Evolutionary conservation across 805 yeast genomes (phyloP).

Genomic region (Lipomyces sp.): DNA sequence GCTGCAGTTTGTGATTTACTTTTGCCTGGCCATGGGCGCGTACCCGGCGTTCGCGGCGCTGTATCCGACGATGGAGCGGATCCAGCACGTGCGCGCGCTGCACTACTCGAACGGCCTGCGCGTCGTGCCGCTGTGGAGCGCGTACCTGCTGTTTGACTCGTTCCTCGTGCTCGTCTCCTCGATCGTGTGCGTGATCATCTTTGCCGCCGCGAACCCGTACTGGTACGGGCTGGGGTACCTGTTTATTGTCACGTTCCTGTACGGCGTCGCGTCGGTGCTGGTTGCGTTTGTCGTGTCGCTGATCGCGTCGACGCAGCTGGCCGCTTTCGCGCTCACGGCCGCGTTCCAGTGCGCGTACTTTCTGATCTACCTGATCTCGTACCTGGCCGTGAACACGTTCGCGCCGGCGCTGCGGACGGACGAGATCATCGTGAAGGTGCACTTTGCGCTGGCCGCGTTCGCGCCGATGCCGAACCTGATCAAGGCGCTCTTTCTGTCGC

Average conservation of each 20-base stretch:
- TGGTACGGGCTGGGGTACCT: slow-evolving; percentile 37
- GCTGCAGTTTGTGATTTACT: slow-evolving; percentile 38
- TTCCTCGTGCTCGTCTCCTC: slow-evolving; percentile 31
- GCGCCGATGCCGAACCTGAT: slow-evolving; percentile 36
- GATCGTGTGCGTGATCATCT: slow-evolving; percentile 33
- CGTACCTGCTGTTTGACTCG: slow-evolving; percentile 35
- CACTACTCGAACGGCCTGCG: slow-evolving; percentile 41
- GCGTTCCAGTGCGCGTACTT: slow-evolving; percentile 37
- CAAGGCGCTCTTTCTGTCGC: slow-evolving; percentile 35
- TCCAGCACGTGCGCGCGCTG: slow-evolving; percentile 38
- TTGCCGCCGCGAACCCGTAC: slow-evolving; percentile 31
- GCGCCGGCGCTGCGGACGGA: slow-evolving; percentile 35
- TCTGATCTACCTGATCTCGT: slow-evolving; percentile 37
- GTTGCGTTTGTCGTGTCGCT: slow-evolving; percentile 36
- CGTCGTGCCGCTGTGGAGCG: slow-evolving; percentile 38
- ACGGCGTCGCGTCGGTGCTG: slow-evolving; percentile 35
- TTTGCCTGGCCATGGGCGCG: slow-evolving; percentile 39
- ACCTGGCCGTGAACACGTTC: slow-evolving; percentile 35
- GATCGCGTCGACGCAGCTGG: slow-evolving; percentile 36
- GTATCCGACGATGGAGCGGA: slow-evolving; percentile 40
- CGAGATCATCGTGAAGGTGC: slow-evolving; percentile 29
- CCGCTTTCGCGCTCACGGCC: slow-evolving; percentile 42
- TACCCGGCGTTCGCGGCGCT: slow-evolving; percentile 39
- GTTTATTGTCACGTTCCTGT: slow-evolving; percentile 36
- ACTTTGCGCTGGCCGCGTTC: slow-evolving; percentile 35